A percentile compares a stretch with the other conserved stretches of the same genome.
phyloP scores from a whole-genome alignment of 2,329 filamentous ascomycete genomes.

The Purpureocillium lavendulum region DNA sequence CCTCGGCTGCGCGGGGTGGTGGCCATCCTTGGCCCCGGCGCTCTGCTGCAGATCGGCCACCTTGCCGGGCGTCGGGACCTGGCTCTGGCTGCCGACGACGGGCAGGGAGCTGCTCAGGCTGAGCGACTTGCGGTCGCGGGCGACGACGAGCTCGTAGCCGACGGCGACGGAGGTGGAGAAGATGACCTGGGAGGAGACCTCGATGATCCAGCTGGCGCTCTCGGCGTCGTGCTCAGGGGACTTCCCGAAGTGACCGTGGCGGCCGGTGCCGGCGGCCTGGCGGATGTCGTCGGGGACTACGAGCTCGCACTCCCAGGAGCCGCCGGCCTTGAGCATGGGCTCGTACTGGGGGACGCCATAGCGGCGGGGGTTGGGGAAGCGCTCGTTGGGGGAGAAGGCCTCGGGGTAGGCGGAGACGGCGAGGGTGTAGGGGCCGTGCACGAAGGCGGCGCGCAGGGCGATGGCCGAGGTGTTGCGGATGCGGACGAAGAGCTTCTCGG shows the following conservation, averaged over 20 bases:
- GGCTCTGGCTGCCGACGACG: slow-evolving; percentile 33
- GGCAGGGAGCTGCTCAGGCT: slow-evolving; percentile 48
- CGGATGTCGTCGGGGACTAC: slow-evolving; percentile 72
- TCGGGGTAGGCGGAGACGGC: slow-evolving; percentile 80
- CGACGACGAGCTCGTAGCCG: slow-evolving; percentile 78
- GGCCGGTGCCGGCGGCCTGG: slow-evolving; percentile 46
- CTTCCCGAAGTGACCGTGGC: slow-evolving; percentile 36
- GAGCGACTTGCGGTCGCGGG: slow-evolving; percentile 76
- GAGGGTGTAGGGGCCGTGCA: slow-evolving; percentile 90
- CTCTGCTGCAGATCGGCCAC: slow-evolving; percentile 69
- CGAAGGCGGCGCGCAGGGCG: slow-evolving; percentile 85
- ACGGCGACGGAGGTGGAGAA: slow-evolving; percentile 87
- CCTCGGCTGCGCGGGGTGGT: slow-evolving; percentile 54
- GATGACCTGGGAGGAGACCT: slow-evolving; percentile 85
- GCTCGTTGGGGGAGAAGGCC: slow-evolving; percentile 73
- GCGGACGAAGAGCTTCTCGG: slow-evolving; percentile 70
- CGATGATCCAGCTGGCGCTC: slow-evolving; percentile 78
- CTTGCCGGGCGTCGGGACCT: slow-evolving; percentile 58
- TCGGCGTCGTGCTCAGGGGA: slow-evolving; percentile 36
- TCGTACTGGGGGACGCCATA: slow-evolving; percentile 87
- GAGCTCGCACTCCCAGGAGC: slow-evolving; percentile 73
- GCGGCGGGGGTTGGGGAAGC: slow-evolving; percentile 58
- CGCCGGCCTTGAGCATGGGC: slow-evolving; percentile 91
- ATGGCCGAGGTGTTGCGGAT: slow-evolving; percentile 90
- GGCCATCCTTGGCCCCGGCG: slow-evolving; percentile 44